phyloP scores from a whole-genome alignment of 192 early-diverging fungal genomes.

The Piromyces finnis region DNA sequence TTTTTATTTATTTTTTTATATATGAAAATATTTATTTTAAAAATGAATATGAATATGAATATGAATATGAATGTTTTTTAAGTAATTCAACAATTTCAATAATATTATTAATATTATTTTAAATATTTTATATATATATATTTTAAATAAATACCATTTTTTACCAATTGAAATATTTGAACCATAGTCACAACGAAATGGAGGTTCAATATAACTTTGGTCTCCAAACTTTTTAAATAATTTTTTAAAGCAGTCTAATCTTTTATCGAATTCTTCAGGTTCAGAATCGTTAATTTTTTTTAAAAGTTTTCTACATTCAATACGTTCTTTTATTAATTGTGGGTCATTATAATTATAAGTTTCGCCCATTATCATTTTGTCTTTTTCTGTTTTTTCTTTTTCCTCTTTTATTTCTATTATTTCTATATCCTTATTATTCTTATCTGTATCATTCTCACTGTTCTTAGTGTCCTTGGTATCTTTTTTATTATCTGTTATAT shows the following conservation, averaged over 20 bases:
- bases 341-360: background rate
- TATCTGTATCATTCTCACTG: too few relatives aligned
- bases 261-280: background rate
- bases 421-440: too few relatives aligned
- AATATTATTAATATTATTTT: too few relatives aligned
- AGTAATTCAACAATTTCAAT: too few relatives aligned
- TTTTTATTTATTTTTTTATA: too few relatives aligned
- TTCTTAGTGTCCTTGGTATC: too few relatives aligned
- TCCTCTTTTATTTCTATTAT: too few relatives aligned
- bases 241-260: background rate
- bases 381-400: background rate
- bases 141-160: background rate
- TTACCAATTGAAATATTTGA: background rate
- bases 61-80: too few relatives aligned
- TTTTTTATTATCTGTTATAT: too few relatives aligned
- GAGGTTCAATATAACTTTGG: background rate
- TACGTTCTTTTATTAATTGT: background rate
- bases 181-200: background rate
- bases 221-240: background rate
- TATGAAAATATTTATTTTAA: too few relatives aligned
- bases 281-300: background rate
- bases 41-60: too few relatives aligned
- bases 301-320: background rate
- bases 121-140: too few relatives aligned
- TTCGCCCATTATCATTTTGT: background rate